Evolutionary conservation across 2,329 filamentous ascomycete species (phyloP).

Genomic region (Hirsutella minnesotensis): DNA sequence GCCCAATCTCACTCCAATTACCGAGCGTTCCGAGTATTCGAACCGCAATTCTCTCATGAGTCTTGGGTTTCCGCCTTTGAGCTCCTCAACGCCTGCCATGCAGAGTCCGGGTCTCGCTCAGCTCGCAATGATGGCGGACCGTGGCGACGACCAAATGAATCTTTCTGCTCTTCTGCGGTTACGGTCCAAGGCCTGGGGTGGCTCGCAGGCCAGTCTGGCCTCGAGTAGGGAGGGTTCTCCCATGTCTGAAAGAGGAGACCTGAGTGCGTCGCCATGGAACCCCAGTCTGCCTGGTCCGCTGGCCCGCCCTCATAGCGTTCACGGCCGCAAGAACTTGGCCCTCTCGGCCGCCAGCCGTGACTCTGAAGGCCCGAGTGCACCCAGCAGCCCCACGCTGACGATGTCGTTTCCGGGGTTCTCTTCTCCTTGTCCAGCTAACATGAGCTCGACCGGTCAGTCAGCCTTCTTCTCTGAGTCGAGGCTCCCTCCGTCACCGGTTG

Average conservation of each 20-base stretch:
- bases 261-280: conserved; percentile 29
- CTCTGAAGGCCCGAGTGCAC: conserved; percentile 32
- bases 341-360: conserved; percentile 37
- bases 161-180: conserved; percentile 61
- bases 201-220: conserved; percentile 61
- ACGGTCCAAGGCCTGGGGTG: conserved; percentile 67
- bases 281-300: conserved; percentile 3
- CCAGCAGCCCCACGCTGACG: conserved; percentile 40
- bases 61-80: conserved; percentile 31
- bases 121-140: conserved; percentile 52
- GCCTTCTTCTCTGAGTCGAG: background rate
- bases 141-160: conserved; percentile 56
- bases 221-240: conserved; percentile 41
- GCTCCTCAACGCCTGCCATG: conserved; percentile 33
- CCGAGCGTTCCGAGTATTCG: conserved; percentile 89
- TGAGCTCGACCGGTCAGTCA: background rate
- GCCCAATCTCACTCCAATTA: conserved; percentile 91
- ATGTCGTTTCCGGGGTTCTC: conserved; percentile 22
- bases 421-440: conserved; percentile 11
- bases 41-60: conserved; percentile 87
- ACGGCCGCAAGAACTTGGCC: conserved; percentile 36
- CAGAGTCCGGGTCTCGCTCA: conserved; percentile 68
- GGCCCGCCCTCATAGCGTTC: conserved; percentile 8
- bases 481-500: background rate
- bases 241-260: conserved; percentile 35